These are phyloP conservation scores for Leishmania tarentolae DNA, from an alignment of 208 protist species.

Conservation along the genomic window DNA sequence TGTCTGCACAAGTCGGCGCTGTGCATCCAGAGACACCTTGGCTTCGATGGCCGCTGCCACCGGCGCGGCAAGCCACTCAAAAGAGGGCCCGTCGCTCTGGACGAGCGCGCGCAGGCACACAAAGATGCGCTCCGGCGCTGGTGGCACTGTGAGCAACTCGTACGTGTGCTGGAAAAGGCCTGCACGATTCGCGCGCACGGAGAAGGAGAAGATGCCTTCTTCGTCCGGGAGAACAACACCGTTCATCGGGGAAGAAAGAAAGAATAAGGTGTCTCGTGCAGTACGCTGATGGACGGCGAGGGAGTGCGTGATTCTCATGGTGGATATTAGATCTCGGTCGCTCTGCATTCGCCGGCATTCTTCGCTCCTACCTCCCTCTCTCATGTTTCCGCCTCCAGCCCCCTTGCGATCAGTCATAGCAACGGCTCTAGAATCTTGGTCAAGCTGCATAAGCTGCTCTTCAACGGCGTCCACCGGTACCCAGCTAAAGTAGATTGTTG, in stretches of 20 bases:
- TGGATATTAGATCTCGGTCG: neutral
- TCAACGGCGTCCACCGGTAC: slow-evolving; percentile 38
- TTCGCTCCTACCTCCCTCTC: neutral
- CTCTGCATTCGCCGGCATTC: neutral
- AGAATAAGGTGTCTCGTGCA: slow-evolving; percentile 49
- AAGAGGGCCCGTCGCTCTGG: slow-evolving; percentile 23
- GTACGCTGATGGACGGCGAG: slow-evolving; percentile 39
- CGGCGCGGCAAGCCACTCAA: slow-evolving; percentile 29
- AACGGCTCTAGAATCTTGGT: neutral
- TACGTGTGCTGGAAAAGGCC: slow-evolving; percentile 65
- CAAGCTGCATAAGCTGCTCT: slow-evolving; percentile 23
- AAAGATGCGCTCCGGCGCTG: slow-evolving; percentile 56
- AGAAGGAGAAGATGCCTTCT: slow-evolving; percentile 60
- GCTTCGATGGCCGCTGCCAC: slow-evolving; percentile 43
- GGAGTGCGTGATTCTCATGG: slow-evolving; percentile 35
- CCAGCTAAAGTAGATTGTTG: slow-evolving; percentile 88
- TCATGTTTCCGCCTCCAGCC: neutral
- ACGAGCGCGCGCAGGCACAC: slow-evolving; percentile 67
- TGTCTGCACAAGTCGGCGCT: slow-evolving; percentile 50
- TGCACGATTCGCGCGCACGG: slow-evolving; percentile 51
- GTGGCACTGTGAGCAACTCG: slow-evolving; percentile 84
- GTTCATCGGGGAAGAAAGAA: slow-evolving; percentile 63
- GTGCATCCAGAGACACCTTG: slow-evolving; percentile 42
- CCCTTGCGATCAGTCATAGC: slow-evolving; percentile 2
- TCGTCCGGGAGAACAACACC: slow-evolving; percentile 77